phyloP scores from a whole-genome alignment of 2,329 filamentous ascomycete genomes.

The Aphanocladium album region DNA sequence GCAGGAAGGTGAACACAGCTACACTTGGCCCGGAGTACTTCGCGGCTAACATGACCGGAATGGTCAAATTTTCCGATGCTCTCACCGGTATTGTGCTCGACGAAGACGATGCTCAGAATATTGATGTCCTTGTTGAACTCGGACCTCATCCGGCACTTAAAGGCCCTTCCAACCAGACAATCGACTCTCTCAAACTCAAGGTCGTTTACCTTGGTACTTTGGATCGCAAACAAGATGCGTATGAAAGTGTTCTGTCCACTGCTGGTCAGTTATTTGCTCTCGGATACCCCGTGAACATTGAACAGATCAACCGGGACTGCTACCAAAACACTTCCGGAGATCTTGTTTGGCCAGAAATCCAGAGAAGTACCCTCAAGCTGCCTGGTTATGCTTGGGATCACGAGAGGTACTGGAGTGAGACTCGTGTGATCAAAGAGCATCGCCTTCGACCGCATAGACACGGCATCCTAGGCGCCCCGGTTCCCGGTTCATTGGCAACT shows the following conservation, averaged over 20 bases:
- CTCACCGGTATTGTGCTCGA: conserved; percentile 21
- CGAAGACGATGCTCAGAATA: conserved; percentile 22
- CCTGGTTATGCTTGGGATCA: conserved; percentile 29
- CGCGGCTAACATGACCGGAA: conserved; percentile 21
- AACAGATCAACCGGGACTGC: conserved; percentile 19
- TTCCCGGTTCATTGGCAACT: conserved; percentile 19
- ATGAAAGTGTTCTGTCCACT: conserved; percentile 20
- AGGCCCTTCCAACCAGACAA: conserved; percentile 20
- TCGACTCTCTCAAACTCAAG: conserved; percentile 20
- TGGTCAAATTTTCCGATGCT: conserved; percentile 22
- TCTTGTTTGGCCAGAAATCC: neutral
- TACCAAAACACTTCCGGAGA: neutral
- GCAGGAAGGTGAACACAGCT: conserved; percentile 16
- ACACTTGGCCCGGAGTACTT: conserved; percentile 23
- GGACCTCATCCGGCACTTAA: conserved; percentile 23
- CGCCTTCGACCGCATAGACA: conserved; percentile 20
- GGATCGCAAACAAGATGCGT: conserved; percentile 21
- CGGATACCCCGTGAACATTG: conserved; percentile 26
- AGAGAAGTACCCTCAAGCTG: conserved; percentile 15
- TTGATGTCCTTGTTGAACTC: conserved; percentile 23
- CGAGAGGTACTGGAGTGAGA: conserved; percentile 23
- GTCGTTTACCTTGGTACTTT: conserved; percentile 24
- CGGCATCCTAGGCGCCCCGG: conserved; percentile 21
- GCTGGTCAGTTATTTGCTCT: conserved; percentile 23
- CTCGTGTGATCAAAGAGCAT: conserved; percentile 20